These are phyloP conservation scores for Monilinia vaccinii-corymbosi DNA, from an alignment of 2,329 filamentous ascomycete genomes.

Conservation along the genomic window DNA sequence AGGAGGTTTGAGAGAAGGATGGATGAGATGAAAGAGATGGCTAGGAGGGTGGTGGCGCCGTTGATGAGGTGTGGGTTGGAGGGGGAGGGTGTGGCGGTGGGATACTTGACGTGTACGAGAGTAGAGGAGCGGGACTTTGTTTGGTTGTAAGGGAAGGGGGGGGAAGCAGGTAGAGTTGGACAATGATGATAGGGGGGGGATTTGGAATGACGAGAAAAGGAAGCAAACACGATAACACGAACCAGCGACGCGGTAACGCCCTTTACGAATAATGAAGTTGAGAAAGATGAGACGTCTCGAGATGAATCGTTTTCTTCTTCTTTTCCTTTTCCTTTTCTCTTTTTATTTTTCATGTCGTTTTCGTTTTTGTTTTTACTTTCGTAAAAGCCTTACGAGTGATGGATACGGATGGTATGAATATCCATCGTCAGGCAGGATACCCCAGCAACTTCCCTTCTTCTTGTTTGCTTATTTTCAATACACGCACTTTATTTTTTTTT, in stretches of 20 bases:
- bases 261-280: conserved; percentile 4
- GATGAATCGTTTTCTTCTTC: not conserved
- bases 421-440: conserved; percentile 2
- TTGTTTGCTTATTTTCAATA: not conserved
- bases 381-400: not conserved
- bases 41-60: conserved; percentile 72
- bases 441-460: not conserved
- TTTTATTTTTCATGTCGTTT: too few species aligned
- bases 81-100: conserved; percentile 52
- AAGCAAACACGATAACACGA: not conserved
- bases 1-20: conserved; percentile 77
- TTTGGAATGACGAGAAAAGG: not conserved
- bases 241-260: not conserved
- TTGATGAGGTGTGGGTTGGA: conserved; percentile 81
- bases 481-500: not conserved
- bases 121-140: conserved; percentile 54
- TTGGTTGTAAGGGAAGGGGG: conserved; percentile 35
- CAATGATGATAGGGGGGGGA: too few species aligned
- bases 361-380: not conserved
- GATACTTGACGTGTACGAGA: conserved; percentile 56
- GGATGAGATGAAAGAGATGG: conserved; percentile 80
- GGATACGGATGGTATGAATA: not conserved
- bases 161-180: not conserved
- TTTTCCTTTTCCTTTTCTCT: not conserved
- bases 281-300: not conserved